phyloP scores from a whole-genome alignment of 2,329 filamentous ascomycete genomes.

The Coniochaeta sp. region DNA sequence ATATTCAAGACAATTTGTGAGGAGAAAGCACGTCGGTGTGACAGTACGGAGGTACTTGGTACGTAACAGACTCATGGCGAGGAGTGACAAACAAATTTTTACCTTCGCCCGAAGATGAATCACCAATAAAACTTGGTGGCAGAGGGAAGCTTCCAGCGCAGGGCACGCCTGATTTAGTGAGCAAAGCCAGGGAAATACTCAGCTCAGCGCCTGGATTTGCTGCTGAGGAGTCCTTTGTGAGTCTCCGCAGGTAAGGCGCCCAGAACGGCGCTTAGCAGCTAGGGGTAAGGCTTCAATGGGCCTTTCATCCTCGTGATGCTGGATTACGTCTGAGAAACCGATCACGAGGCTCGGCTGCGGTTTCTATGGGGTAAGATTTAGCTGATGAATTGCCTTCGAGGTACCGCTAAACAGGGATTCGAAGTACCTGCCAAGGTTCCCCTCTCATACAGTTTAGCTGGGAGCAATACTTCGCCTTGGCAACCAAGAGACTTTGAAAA shows the following conservation, averaged over 20 bases:
- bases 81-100: conserved; percentile 1
- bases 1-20: not conserved
- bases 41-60: not conserved
- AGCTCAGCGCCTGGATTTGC: not conserved
- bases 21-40: not conserved
- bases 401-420: not conserved
- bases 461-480: not conserved
- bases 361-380: conserved; percentile 2
- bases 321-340: conserved; percentile 3
- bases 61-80: not conserved
- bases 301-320: not conserved
- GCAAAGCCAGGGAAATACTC: not conserved
- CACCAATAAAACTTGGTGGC: not conserved
- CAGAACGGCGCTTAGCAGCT: conserved; percentile 1
- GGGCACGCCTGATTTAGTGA: not conserved
- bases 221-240: not conserved
- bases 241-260: not conserved
- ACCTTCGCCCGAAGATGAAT: not conserved
- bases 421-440: not conserved
- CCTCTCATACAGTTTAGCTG: not conserved
- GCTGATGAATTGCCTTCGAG: conserved; percentile 1
- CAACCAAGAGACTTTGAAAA: not conserved
- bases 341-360: conserved; percentile 1
- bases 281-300: not conserved
- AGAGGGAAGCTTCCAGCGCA: not conserved